These are phyloP conservation scores for Pseudogymnoascus sp. DNA, from an alignment of 2,329 filamentous ascomycete species.

Conservation along the genomic window DNA sequence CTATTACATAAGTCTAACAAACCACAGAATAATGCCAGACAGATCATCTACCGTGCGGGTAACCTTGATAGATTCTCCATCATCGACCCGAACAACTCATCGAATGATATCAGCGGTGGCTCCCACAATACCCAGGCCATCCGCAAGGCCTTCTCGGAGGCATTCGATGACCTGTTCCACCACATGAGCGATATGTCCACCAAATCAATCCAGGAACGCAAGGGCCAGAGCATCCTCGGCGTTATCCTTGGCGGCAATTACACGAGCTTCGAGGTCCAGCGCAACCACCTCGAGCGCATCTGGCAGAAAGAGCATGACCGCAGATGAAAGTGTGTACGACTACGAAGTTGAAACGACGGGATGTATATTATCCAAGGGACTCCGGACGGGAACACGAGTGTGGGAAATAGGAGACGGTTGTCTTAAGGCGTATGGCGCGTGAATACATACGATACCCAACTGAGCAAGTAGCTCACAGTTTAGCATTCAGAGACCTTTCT, in stretches of 20 bases:
- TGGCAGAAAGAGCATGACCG: constrained; percentile 9
- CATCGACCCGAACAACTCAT: constrained; percentile 77
- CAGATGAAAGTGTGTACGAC: neutral
- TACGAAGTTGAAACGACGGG: neutral
- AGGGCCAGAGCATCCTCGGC: constrained; percentile 48
- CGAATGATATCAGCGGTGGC: constrained; percentile 86
- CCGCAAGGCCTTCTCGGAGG: constrained; percentile 59
- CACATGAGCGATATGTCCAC: constrained; percentile 46
- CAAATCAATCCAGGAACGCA: constrained; percentile 24
- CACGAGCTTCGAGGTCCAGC: constrained; percentile 60
- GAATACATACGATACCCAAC: constrained; percentile 7
- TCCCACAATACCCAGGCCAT: constrained; percentile 64
- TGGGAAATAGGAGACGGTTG: neutral
- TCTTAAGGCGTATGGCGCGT: constrained; percentile 7
- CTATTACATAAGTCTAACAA: neutral
- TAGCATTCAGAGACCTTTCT: constrained; percentile 6
- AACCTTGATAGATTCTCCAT: constrained; percentile 68
- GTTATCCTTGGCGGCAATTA: constrained; percentile 74
- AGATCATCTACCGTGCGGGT: constrained; percentile 39
- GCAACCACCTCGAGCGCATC: constrained; percentile 37
- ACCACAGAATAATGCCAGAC: constrained; percentile 14
- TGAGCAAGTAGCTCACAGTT: constrained; percentile 1
- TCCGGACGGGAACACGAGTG: neutral
- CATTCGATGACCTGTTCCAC: constrained; percentile 47
- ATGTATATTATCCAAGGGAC: neutral